A percentile compares a stretch with the other conserved stretches of the same genome.
phyloP scores from a whole-genome alignment of 2,329 filamentous ascomycete genomes.

The Sporothrix euskadiensis region DNA sequence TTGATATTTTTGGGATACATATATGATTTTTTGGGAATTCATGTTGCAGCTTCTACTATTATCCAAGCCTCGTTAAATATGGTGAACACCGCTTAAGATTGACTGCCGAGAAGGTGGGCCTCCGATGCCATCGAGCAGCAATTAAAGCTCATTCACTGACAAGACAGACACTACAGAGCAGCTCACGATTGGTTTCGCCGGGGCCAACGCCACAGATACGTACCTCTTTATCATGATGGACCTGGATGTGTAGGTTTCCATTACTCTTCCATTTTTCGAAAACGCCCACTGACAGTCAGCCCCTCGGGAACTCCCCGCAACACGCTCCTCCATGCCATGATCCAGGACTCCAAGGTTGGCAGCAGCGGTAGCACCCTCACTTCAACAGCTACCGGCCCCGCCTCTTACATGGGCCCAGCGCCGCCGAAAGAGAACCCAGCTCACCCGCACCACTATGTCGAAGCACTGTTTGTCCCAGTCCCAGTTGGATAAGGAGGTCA shows the following conservation, averaged over 20 bases:
- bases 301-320: conserved; percentile 21
- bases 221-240: conserved; percentile 38
- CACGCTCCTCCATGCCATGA: conserved; percentile 35
- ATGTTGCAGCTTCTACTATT: background rate
- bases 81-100: background rate
- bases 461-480: conserved; percentile 44
- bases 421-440: conserved; percentile 42
- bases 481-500: conserved; percentile 36
- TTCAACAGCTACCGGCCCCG: conserved; percentile 32
- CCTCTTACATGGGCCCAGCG: conserved; percentile 37
- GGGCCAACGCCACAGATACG: conserved; percentile 34
- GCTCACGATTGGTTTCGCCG: conserved; percentile 32
- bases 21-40: background rate
- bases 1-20: background rate
- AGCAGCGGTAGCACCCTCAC: conserved; percentile 32
- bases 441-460: conserved; percentile 44
- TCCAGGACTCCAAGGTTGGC: conserved; percentile 35
- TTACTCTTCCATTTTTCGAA: background rate
- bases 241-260: conserved; percentile 34
- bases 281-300: background rate
- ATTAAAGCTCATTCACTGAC: no score
- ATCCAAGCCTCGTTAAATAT: background rate
- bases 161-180: conserved; percentile 34
- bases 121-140: no score
- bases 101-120: conserved; percentile 27